Evolutionary conservation across 2,329 filamentous ascomycete genomes (phyloP), one percentile per base, ranked within the genome.

Genomic region (Botryosphaeria dothidea): DNA sequence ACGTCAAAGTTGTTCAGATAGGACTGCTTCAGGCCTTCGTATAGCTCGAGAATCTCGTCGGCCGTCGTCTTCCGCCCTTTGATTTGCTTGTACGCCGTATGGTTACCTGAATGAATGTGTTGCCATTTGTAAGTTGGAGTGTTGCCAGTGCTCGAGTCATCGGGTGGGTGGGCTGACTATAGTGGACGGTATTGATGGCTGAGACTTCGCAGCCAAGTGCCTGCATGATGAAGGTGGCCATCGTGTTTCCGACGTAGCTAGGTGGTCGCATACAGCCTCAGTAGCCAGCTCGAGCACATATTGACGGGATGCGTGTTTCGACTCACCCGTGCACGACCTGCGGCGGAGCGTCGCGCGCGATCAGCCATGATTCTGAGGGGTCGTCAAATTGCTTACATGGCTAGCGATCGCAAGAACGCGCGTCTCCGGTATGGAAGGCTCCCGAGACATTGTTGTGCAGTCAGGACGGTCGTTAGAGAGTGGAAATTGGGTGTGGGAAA

Each of bases 181-280:
- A 99, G 73, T 99, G 91, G 6, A 99, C 95, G 0, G 95, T 99
- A 77, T 99, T 97, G 72, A 99, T 85, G 2, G 93, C 92, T 8
- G 93, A 91, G 6, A 97, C 94, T 73, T 99, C 94, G 74, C 93
- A 97, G 54, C 95, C 95, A 58, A 99, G 81, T 0, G 91, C 90
- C 78, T 99, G 94, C 85, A 99, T 90, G 69, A 93, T 92, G 74
- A 97, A 96, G 1, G 93, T 93, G 46, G 93, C 93, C 84, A 99
- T 97, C 73, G 94, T 97, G 78, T 99, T 99, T 60, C 95, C 95
- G 70, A 99, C 95, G 85, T 97, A 94, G 76, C 95, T 97, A 77
- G 61, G 58, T 51, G 19, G 9, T 57, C 31, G 51, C 38, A 34
- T 23, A 46, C 38, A 11, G 56, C 34, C 62, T 77, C 54, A 76